Evolutionary conservation across 345 rosid genomes (phyloP).

Genomic region (Zanthoxylum bungeanum): DNA sequence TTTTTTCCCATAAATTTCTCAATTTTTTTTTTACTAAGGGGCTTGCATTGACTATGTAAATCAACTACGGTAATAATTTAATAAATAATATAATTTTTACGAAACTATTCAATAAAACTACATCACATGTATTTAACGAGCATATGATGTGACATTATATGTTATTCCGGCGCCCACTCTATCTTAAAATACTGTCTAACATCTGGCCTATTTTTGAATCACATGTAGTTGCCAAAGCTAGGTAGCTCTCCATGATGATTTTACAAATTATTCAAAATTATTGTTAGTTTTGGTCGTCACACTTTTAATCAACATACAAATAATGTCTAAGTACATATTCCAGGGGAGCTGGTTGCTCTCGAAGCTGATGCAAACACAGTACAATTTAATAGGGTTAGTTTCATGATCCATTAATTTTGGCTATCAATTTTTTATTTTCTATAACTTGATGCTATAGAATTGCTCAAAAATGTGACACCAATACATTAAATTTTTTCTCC

Average conservation of each 20-base stretch:
- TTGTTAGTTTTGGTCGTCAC: not conserved
- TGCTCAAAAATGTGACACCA: not conserved
- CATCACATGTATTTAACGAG: not conserved
- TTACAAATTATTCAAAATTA: not conserved
- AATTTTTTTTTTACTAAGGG: too few relatives aligned
- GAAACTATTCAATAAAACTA: too few relatives aligned
- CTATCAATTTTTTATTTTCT: not conserved
- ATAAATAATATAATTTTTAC: too few relatives aligned
- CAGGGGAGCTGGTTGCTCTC: not conserved
- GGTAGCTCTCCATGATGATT: not conserved
- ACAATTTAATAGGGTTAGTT: not conserved
- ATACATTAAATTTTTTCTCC: not conserved
- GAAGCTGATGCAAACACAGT: conserved; percentile 9
- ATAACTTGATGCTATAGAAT: not conserved
- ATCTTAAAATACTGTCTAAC: too few relatives aligned
- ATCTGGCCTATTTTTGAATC: too few relatives aligned
- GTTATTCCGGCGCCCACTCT: too few relatives aligned
- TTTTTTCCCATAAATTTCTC: too few relatives aligned
- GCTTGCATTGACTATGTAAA: too few relatives aligned
- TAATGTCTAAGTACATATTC: conserved; percentile 4
- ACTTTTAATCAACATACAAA: not conserved
- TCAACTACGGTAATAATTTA: too few relatives aligned
- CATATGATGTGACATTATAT: too few relatives aligned
- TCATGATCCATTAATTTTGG: not conserved
- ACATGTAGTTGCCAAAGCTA: not conserved